phyloP scores from a whole-genome alignment of 352 stramenopile genomes.

The Phytopythium chamaehyphon region DNA sequence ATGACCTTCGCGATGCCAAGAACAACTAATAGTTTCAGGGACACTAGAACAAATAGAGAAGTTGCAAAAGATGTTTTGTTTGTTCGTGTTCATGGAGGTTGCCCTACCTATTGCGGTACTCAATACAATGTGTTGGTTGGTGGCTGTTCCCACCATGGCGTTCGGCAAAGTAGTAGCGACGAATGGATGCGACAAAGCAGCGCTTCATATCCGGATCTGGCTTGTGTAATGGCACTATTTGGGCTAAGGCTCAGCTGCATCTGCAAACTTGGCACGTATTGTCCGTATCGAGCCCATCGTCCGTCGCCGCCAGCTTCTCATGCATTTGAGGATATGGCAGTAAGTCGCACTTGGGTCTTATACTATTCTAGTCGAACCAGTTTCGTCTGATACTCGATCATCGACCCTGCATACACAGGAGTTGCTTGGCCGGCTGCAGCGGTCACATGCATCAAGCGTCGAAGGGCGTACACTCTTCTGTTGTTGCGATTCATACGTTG shows the following conservation, averaged over 20 bases:
- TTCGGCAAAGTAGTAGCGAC: too few relatives aligned
- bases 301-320: too few relatives aligned
- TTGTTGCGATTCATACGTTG: conserved; percentile 10
- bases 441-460: conserved; percentile 4
- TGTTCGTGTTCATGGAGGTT: not conserved
- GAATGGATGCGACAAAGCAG: too few relatives aligned
- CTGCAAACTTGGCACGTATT: too few relatives aligned
- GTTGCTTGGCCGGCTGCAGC: conserved; percentile 9
- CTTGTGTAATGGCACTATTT: too few relatives aligned
- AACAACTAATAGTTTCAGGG: not conserved
- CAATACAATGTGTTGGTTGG: not conserved
- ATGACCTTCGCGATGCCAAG: conserved; percentile 5
- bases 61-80: not conserved
- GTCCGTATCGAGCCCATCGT: too few relatives aligned
- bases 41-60: not conserved
- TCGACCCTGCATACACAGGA: conserved; percentile 15
- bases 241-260: too few relatives aligned
- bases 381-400: conserved; percentile 16
- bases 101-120: conserved; percentile 2
- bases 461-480: conserved; percentile 1
- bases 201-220: too few relatives aligned
- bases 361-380: conserved; percentile 40
- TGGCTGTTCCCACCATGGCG: not conserved
- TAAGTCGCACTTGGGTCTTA: conserved; percentile 22
- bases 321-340: not conserved